phyloP scores from a whole-genome alignment of 164 flowering plant genomes.

The Euptelea pleiosperma region DNA sequence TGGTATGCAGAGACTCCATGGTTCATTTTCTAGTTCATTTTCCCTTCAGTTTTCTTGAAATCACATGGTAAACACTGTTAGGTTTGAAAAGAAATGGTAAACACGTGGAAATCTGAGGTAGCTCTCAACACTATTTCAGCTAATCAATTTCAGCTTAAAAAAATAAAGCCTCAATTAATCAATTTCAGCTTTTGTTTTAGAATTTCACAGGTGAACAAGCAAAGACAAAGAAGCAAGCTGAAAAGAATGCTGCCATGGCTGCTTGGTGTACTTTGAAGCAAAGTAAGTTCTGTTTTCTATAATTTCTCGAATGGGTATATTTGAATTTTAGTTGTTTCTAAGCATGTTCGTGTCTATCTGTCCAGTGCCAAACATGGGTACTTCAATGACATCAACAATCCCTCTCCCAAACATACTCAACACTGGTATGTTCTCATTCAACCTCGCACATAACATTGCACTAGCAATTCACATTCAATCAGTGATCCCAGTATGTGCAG shows the following conservation, averaged over 20 bases:
- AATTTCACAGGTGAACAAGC: slow-evolving; percentile 57
- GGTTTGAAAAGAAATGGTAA: no score
- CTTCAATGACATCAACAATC: not conserved
- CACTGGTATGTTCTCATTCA: slow-evolving; percentile 7
- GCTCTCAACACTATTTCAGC: no score
- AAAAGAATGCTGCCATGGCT: slow-evolving; percentile 65
- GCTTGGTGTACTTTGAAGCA: slow-evolving; percentile 61
- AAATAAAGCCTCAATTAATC: no score
- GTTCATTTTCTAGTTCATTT: no score
- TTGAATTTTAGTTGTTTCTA: not conserved
- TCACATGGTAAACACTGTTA: no score
- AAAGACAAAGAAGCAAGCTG: slow-evolving; percentile 70
- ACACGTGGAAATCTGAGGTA: no score
- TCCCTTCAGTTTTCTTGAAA: no score
- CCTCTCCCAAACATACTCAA: slow-evolving; percentile 14
- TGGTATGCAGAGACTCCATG: no score
- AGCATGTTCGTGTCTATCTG: not conserved
- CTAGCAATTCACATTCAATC: slow-evolving; percentile 51
- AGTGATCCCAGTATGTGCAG: slow-evolving; percentile 49
- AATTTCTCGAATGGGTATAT: no score
- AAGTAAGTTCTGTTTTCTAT: slow-evolving; percentile 21
- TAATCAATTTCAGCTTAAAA: no score
- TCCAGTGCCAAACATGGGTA: slow-evolving; percentile 10
- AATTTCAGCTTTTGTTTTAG: no score
- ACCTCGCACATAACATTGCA: slow-evolving; percentile 28